Percentiles rank a stretch among this genome's conserved stretches.
Conservation (phyloP, 2,329 filamentous ascomycete genomes). For the Magnaporthiopsis incrustans region DNA sequence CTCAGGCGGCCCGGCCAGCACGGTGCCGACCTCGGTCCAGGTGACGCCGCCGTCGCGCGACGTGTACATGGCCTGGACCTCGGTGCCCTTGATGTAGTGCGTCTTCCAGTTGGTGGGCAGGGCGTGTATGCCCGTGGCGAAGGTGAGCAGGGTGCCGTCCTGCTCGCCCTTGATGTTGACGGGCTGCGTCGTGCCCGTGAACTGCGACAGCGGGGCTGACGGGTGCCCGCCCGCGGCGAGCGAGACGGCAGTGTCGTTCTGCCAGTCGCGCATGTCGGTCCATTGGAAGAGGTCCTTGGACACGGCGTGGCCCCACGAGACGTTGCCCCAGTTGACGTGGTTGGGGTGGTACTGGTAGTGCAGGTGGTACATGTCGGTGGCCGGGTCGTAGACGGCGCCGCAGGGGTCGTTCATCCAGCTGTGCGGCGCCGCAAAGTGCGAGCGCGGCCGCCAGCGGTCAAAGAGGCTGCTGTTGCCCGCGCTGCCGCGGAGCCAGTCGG, state of each 20-base stretch:
- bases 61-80: constrained; percentile 3
- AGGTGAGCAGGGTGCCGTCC: constrained; percentile 2
- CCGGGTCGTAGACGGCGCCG: constrained; percentile 40
- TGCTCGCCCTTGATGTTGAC: not conserved
- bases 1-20: constrained; percentile 1
- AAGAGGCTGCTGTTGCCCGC: constrained; percentile 5
- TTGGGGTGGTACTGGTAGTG: constrained; percentile 42
- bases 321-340: constrained; percentile 28
- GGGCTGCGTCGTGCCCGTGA: constrained; percentile 1
- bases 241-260: constrained; percentile 1
- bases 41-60: not conserved
- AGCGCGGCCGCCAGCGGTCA: constrained; percentile 1
- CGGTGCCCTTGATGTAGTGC: not conserved
- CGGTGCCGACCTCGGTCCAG: not conserved
- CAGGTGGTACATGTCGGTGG: constrained; percentile 38
- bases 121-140: not conserved
- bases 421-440: constrained; percentile 16
- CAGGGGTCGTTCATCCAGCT: constrained; percentile 37
- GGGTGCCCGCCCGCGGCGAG: not conserved
- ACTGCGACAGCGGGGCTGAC: not conserved
- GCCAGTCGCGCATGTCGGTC: constrained; percentile 31
- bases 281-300: constrained; percentile 53
- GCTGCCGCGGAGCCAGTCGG: constrained; percentile 1
- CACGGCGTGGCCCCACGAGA: constrained; percentile 50
- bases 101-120: constrained; percentile 4